A percentile compares a stretch with the other conserved stretches of the same genome.
Conservation (phyloP, 768 basidiomycete species). For the Bullera alba region DNA sequence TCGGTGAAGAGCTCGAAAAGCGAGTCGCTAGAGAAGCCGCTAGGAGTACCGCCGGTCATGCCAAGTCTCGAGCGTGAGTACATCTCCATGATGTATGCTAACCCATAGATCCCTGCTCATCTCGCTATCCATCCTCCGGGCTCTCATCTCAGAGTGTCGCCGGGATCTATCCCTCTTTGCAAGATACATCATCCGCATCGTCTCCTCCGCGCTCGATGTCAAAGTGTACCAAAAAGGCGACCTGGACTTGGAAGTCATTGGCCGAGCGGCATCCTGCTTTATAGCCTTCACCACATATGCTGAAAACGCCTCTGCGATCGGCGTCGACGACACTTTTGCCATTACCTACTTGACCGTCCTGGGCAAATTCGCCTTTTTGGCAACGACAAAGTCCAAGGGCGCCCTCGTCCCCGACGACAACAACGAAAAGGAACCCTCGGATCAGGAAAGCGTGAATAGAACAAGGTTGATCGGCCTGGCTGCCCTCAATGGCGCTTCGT, state of each 20-base stretch:
- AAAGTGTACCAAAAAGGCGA: slow-evolving; percentile 32
- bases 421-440: slow-evolving; percentile 47
- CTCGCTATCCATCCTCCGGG: slow-evolving; percentile 70
- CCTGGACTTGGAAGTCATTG: slow-evolving; percentile 44
- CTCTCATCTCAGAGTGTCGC: slow-evolving; percentile 73
- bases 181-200: slow-evolving; percentile 25
- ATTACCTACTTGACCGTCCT: slow-evolving; percentile 65
- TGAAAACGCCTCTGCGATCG: slow-evolving; percentile 73
- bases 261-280: slow-evolving; percentile 67
- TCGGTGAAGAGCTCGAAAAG: slow-evolving; percentile 41
- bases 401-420: not conserved
- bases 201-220: slow-evolving; percentile 35
- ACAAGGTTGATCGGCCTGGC: slow-evolving; percentile 80
- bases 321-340: slow-evolving; percentile 65
- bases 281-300: slow-evolving; percentile 89
- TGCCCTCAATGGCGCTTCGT: slow-evolving; percentile 68
- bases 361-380: slow-evolving; percentile 59
- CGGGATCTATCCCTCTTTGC: slow-evolving; percentile 42
- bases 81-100: not conserved
- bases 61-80: slow-evolving; percentile 70
- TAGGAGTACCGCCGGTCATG: slow-evolving; percentile 63
- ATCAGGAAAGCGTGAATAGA: slow-evolving; percentile 68
- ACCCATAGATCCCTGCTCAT: slow-evolving; percentile 55
- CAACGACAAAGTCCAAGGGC: slow-evolving; percentile 47
- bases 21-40: slow-evolving; percentile 34